These are phyloP conservation scores for Rhodotorula sp. DNA, from an alignment of 1,284 basidiomycete genomes.

Conservation along the genomic window DNA sequence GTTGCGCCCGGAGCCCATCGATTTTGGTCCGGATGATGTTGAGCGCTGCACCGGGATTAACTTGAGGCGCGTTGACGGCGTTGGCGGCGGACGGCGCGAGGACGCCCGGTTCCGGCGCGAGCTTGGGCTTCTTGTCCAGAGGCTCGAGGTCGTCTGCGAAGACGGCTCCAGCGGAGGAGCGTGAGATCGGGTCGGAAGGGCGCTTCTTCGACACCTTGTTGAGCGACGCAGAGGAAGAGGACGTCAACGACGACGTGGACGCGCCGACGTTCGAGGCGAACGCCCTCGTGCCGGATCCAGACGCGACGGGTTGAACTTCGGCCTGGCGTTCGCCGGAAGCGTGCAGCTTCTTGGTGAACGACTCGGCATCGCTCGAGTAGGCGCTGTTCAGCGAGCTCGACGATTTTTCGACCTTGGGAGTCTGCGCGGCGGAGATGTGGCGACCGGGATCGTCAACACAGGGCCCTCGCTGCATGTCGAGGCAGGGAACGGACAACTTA, in stretches of 20 bases:
- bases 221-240: no score
- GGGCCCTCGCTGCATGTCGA: no score
- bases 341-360: background rate
- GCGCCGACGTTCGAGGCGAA: background rate
- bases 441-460: no score
- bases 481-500: background rate
- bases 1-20: no score
- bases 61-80: background rate
- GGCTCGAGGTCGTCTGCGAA: conserved; percentile 9
- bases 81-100: conserved; percentile 13
- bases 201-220: conserved; percentile 19
- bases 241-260: background rate
- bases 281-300: background rate
- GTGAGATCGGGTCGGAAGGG: background rate
- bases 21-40: no score
- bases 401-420: background rate
- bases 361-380: background rate
- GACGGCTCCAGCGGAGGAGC: conserved; percentile 12
- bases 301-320: background rate
- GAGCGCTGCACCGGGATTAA: no score
- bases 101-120: conserved; percentile 11
- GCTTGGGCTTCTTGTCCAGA: conserved; percentile 23
- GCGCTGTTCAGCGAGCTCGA: background rate
- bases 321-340: background rate
- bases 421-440: background rate